These are phyloP conservation scores for Phlebiopsis flavidoalba DNA, from an alignment of 768 basidiomycete species.

Conservation along the genomic window DNA sequence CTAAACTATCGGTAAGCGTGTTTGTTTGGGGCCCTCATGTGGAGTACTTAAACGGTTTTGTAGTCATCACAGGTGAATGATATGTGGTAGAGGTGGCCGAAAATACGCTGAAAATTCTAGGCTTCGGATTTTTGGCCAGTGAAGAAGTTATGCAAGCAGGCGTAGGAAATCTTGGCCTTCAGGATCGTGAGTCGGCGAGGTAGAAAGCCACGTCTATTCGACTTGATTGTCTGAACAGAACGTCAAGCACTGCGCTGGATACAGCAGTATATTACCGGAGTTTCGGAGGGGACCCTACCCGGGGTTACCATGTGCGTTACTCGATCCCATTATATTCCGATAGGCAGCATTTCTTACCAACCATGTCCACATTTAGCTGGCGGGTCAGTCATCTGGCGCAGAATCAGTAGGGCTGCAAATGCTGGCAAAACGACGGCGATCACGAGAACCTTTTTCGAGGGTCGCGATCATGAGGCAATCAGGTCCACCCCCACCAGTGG, in stretches of 20 bases:
- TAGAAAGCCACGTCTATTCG: not conserved
- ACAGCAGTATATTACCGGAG: constrained; percentile 5
- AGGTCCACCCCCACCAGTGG: constrained; percentile 10
- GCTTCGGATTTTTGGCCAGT: constrained; percentile 37
- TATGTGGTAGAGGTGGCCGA: not conserved
- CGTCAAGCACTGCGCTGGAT: constrained; percentile 8
- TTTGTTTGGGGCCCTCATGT: not conserved
- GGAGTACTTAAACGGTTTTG: not conserved
- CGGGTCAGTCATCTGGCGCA: constrained; percentile 36
- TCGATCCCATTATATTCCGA: too few relatives aligned
- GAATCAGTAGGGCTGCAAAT: constrained; percentile 28
- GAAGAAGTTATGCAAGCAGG: constrained; percentile 34
- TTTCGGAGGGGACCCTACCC: constrained; percentile 8
- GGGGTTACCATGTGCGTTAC: constrained; percentile 6
- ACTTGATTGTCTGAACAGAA: not conserved
- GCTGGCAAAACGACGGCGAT: constrained; percentile 16
- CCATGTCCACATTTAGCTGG: constrained; percentile 12
- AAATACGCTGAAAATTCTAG: constrained; percentile 11
- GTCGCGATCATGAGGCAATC: constrained; percentile 37
- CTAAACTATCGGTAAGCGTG: constrained; percentile 44
- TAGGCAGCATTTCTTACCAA: not conserved
- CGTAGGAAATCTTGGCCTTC: constrained; percentile 43
- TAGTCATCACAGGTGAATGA: not conserved
- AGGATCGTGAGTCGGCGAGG: constrained; percentile 33
- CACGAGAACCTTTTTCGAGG: constrained; percentile 22